Conservation (phyloP, 768 basidiomycete species). For the Podaxis rugospora region DNA sequence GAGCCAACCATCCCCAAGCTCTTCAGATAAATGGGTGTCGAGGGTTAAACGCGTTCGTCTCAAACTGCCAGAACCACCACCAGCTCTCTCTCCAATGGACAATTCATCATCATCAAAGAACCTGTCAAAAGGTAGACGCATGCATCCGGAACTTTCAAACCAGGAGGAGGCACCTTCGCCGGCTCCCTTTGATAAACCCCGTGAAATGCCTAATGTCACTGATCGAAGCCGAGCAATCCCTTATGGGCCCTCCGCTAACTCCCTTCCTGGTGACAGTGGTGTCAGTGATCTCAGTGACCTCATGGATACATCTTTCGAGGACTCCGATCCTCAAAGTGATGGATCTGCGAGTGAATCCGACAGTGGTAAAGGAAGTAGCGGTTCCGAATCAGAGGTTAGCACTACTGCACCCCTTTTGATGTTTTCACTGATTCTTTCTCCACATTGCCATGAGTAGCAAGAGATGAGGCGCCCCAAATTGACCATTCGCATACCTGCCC, state of each 20-base stretch:
- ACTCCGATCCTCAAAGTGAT: conserved; percentile 16
- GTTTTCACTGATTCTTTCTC: not conserved
- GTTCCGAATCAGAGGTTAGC: not conserved
- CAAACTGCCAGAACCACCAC: conserved; percentile 1
- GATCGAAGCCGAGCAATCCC: conserved; percentile 13
- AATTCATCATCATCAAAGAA: not conserved
- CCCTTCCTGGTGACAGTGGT: conserved; percentile 27
- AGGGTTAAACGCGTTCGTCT: conserved; percentile 4
- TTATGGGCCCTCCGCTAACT: not conserved
- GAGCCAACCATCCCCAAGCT: not conserved
- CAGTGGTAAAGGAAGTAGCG: not conserved
- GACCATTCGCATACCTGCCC: not conserved
- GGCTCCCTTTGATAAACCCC: not conserved
- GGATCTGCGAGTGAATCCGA: not conserved
- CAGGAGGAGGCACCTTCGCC: not conserved
- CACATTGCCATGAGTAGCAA: not conserved
- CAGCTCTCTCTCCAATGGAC: not conserved
- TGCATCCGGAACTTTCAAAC: not conserved
- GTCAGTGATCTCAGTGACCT: conserved; percentile 22
- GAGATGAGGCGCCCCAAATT: not conserved
- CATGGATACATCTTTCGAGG: conserved; percentile 20
- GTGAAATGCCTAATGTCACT: not conserved
- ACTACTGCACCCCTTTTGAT: not conserved
- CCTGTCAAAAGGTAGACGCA: not conserved
- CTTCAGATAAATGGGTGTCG: not conserved